These are phyloP conservation scores for Petunia axillaris DNA, from an alignment of 257 asterid species.

Conservation along the genomic window DNA sequence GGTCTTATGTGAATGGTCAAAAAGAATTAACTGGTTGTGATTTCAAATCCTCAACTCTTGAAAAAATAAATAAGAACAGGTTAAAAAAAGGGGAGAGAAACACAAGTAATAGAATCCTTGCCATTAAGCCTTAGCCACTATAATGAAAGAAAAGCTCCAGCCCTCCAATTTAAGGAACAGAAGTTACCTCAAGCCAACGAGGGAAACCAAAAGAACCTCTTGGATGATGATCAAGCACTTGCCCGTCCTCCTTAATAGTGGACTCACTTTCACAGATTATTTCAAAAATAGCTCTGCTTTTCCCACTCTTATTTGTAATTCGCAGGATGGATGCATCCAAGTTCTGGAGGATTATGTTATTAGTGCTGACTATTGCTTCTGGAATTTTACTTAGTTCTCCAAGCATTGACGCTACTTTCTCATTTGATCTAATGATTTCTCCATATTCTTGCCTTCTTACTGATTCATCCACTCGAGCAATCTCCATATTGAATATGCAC, in stretches of 20 bases:
- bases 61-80: background rate
- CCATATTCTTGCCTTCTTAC: slow-evolving; percentile 92
- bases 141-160: background rate
- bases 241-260: slow-evolving; percentile 65
- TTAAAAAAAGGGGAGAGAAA: background rate
- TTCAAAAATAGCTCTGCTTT: slow-evolving; percentile 60
- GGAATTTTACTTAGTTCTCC: slow-evolving; percentile 68
- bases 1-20: background rate
- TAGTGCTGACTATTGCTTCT: slow-evolving; percentile 81
- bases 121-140: background rate
- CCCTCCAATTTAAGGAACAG: slow-evolving; percentile 15
- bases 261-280: slow-evolving; percentile 81
- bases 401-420: slow-evolving; percentile 58
- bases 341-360: slow-evolving; percentile 85
- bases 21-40: background rate
- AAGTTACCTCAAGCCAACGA: slow-evolving; percentile 86
- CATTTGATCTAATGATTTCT: slow-evolving; percentile 77
- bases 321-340: slow-evolving; percentile 81
- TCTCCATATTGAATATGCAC: slow-evolving; percentile 75
- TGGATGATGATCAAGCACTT: slow-evolving; percentile 69
- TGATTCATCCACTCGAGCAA: slow-evolving; percentile 89
- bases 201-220: slow-evolving; percentile 96
- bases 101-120: background rate
- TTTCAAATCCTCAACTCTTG: background rate
- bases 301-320: slow-evolving; percentile 74